Conservation (phyloP, 2,329 filamentous ascomycete genomes). For the Sarocladium strictum region DNA sequence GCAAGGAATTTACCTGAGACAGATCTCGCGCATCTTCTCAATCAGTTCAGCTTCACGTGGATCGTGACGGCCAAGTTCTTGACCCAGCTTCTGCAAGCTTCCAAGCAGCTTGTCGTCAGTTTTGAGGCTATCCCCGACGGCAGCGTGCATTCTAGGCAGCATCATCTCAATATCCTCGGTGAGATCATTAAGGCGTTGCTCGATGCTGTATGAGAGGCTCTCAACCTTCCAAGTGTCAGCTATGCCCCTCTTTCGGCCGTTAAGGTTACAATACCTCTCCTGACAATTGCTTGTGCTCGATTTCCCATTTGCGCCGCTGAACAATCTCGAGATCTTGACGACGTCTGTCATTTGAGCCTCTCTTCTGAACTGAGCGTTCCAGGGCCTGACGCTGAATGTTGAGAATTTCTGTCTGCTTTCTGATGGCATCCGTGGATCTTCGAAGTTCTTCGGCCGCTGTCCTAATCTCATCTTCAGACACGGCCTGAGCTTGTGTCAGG, state of each 20-base stretch:
- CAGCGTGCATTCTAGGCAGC: slow-evolving; percentile 38
- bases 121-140: slow-evolving; percentile 43
- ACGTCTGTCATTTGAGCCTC: slow-evolving; percentile 22
- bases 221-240: slow-evolving; percentile 33
- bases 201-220: slow-evolving; percentile 40
- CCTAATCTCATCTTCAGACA: slow-evolving; percentile 54
- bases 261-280: slow-evolving; percentile 29
- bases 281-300: slow-evolving; percentile 34
- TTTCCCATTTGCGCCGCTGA: slow-evolving; percentile 24
- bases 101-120: slow-evolving; percentile 61
- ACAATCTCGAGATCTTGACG: slow-evolving; percentile 23
- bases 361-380: slow-evolving; percentile 39
- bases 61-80: slow-evolving; percentile 49
- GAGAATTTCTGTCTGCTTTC: slow-evolving; percentile 56
- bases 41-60: slow-evolving; percentile 47
- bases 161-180: slow-evolving; percentile 40
- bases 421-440: slow-evolving; percentile 57
- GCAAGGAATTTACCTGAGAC: slow-evolving; percentile 38
- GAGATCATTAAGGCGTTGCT: slow-evolving; percentile 39
- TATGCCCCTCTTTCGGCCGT: neutral
- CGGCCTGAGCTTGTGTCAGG: slow-evolving; percentile 39
- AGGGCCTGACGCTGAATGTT: slow-evolving; percentile 58
- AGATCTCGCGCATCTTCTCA: slow-evolving; percentile 52
- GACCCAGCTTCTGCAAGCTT: slow-evolving; percentile 60
- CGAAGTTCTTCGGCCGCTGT: slow-evolving; percentile 58